These are phyloP conservation scores for Puya raimondii DNA, from an alignment of 176 grass and related monocot genomes.

Conservation along the genomic window DNA sequence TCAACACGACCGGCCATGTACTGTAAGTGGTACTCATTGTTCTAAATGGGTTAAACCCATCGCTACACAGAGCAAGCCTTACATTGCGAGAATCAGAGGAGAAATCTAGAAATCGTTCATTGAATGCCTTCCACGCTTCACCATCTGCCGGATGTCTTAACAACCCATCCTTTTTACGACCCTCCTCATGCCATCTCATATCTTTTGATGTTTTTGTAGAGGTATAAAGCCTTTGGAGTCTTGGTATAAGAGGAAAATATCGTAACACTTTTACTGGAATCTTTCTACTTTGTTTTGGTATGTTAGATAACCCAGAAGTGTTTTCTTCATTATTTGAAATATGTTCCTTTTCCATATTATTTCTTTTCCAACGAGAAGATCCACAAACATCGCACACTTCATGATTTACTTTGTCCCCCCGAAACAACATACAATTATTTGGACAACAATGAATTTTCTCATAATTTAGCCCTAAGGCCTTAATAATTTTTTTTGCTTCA, in stretches of 20 bases:
- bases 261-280: neutral
- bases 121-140: neutral
- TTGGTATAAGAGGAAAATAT: neutral
- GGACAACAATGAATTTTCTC: neutral
- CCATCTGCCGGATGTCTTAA: neutral
- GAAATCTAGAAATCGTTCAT: neutral
- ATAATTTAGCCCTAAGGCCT: neutral
- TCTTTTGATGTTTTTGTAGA: neutral
- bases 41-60: no score
- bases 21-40: no score
- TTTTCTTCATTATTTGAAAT: neutral
- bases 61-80: no score
- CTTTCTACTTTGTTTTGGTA: neutral
- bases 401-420: neutral
- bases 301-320: neutral
- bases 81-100: neutral
- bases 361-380: neutral
- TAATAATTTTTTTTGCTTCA: neutral
- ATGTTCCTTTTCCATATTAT: neutral
- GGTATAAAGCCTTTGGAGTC: neutral
- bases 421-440: neutral
- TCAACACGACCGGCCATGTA: no score
- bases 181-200: neutral
- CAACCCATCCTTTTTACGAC: neutral
- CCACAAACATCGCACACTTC: neutral